These are phyloP conservation scores for Gossypium gossypioides DNA, from an alignment of 441 rosid genomes.

Conservation along the genomic window DNA sequence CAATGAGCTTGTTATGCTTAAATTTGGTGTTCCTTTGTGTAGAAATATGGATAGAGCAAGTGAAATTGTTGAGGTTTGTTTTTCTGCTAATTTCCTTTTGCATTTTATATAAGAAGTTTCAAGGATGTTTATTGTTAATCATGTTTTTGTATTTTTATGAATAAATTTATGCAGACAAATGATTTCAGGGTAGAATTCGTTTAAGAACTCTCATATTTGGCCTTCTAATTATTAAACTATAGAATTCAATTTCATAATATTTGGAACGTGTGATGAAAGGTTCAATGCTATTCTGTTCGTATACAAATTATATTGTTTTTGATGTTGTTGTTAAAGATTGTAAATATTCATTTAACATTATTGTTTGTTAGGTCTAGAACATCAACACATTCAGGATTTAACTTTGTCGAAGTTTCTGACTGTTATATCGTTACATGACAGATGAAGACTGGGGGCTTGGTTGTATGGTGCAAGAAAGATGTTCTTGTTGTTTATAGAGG, in stretches of 20 bases:
- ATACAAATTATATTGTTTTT: not conserved
- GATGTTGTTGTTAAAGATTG: not conserved
- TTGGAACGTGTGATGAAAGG: not conserved
- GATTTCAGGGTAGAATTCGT: not conserved
- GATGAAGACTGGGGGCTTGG: conserved; percentile 84
- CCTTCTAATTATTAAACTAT: not conserved
- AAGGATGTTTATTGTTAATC: not conserved
- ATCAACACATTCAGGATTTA: not conserved
- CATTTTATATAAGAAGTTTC: not conserved
- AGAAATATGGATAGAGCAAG: conserved; percentile 77
- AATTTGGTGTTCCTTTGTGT: conserved; percentile 61
- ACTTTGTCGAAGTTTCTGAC: not conserved
- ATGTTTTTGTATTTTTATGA: not conserved
- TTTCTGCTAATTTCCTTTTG: conserved; percentile 8
- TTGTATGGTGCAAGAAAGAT: conserved; percentile 63
- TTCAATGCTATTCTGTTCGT: not conserved
- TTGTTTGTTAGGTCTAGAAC: not conserved
- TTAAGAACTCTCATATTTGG: not conserved
- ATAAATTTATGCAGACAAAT: not conserved
- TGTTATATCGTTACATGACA: conserved; percentile 20
- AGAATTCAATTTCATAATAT: not conserved
- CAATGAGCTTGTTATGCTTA: conserved; percentile 62
- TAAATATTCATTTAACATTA: not conserved
- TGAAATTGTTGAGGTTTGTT: conserved; percentile 65
- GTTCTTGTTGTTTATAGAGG: conserved; percentile 50